These are phyloP conservation scores for Geotrichum citri-aurantii DNA, from an alignment of 1,139 yeast genomes.

Conservation along the genomic window DNA sequence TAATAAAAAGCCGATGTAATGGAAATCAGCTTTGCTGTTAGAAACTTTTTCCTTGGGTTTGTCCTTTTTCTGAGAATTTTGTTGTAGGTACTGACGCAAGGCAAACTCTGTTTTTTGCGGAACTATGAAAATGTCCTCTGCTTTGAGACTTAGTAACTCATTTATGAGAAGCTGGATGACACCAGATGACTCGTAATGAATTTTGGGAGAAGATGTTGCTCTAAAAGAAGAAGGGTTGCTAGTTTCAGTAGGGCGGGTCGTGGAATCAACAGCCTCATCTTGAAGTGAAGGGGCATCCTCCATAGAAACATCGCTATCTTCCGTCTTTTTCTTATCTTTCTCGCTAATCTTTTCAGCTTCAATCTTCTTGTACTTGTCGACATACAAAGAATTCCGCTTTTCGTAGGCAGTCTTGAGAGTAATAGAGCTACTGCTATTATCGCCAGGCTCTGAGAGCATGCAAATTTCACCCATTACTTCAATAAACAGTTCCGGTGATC, in stretches of 20 bases:
- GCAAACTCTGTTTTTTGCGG: constrained; percentile 25
- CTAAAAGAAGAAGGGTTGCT: not conserved
- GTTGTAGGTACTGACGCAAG: constrained; percentile 21
- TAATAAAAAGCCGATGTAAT: constrained; percentile 62
- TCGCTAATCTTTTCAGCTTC: constrained; percentile 6
- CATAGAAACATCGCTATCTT: constrained; percentile 18
- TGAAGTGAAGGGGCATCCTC: constrained; percentile 14
- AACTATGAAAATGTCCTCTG: constrained; percentile 29
- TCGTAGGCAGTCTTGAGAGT: constrained; percentile 28
- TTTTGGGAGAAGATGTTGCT: constrained; percentile 3
- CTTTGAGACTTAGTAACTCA: constrained; percentile 50
- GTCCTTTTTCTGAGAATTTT: constrained; percentile 26
- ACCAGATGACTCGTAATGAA: constrained; percentile 41
- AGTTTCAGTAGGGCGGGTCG: not conserved
- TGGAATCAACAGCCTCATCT: not conserved
- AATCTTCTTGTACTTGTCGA: constrained; percentile 15
- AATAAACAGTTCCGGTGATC: constrained; percentile 53
- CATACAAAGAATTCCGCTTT: constrained; percentile 9
- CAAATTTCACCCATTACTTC: constrained; percentile 44
- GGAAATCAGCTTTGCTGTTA: constrained; percentile 45
- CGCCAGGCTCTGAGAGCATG: constrained; percentile 27
- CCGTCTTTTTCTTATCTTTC: constrained; percentile 14
- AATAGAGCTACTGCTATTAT: constrained; percentile 28
- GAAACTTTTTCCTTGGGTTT: constrained; percentile 28
- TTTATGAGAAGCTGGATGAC: constrained; percentile 56